These are phyloP conservation scores for Sindora glabra DNA, from an alignment of 306 rosid genomes.

Conservation along the genomic window DNA sequence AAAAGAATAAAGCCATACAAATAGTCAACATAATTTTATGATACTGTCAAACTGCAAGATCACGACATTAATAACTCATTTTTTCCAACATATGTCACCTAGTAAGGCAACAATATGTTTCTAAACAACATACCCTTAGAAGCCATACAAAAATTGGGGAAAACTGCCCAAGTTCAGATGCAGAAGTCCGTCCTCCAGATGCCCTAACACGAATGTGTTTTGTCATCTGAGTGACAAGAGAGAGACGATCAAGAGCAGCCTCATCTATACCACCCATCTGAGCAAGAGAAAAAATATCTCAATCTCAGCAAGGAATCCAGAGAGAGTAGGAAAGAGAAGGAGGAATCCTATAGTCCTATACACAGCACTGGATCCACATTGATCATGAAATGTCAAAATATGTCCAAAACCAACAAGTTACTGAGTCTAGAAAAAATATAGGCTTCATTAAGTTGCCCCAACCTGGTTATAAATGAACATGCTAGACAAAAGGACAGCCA, in stretches of 20 bases:
- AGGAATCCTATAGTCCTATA: not conserved
- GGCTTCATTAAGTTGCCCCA: conserved; percentile 14
- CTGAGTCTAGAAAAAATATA: not conserved
- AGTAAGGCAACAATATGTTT: no score
- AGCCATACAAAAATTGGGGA: conserved; percentile 96
- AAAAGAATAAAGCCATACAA: not conserved
- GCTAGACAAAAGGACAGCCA: conserved; percentile 92
- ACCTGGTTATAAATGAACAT: conserved; percentile 97
- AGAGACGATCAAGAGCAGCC: conserved; percentile 86
- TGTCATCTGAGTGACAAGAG: conserved; percentile 93
- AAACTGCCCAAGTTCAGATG: conserved; percentile 81
- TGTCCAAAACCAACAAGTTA: not conserved
- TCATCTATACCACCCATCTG: conserved; percentile 97
- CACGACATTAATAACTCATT: no score
- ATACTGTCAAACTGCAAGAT: not conserved
- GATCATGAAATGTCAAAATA: no score
- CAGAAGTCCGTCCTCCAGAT: conserved; percentile 66
- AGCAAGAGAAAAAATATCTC: conserved; percentile 5
- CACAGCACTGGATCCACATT: not conserved
- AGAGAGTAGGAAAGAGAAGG: not conserved
- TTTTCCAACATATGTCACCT: no score
- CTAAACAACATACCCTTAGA: conserved; percentile 56
- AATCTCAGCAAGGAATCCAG: conserved; percentile 10
- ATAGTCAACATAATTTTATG: no score
- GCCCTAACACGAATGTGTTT: conserved; percentile 90